A percentile compares a stretch with the other conserved stretches of the same genome.
Conservation (phyloP, 1,284 basidiomycete species). For the Cryptococcus sp. region DNA sequence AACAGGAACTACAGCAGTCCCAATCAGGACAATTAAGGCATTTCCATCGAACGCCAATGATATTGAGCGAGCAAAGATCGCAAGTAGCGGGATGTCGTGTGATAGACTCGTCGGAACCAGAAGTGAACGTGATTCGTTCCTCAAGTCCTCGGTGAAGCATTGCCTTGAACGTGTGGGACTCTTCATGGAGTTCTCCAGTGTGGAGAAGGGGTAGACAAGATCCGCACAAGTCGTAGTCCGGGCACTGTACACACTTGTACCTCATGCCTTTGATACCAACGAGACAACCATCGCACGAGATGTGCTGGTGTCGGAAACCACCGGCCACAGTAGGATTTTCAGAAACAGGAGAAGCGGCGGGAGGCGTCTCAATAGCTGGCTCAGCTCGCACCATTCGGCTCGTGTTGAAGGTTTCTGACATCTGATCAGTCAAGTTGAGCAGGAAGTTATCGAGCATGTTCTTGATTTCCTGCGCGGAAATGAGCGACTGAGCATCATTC, state of each 20-base stretch:
- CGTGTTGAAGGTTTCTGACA: conserved; percentile 37
- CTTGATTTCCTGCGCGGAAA: conserved; percentile 37
- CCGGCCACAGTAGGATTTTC: conserved; percentile 20
- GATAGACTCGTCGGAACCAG: conserved; percentile 11
- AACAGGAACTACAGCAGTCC: conserved; percentile 64
- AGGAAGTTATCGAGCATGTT: conserved; percentile 43
- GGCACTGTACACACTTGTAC: conserved; percentile 44
- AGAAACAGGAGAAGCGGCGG: conserved; percentile 6
- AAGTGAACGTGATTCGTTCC: conserved; percentile 32
- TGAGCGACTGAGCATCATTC: conserved; percentile 15
- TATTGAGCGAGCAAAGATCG: conserved; percentile 36
- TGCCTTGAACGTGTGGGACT: conserved; percentile 38
- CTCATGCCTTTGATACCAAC: conserved; percentile 40
- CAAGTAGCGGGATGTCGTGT: conserved; percentile 39
- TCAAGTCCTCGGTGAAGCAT: conserved; percentile 43
- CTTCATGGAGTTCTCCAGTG: conserved; percentile 36
- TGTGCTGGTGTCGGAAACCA: conserved; percentile 43
- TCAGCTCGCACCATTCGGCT: conserved; percentile 19
- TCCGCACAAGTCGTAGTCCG: conserved; percentile 44
- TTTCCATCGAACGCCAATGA: conserved; percentile 45
- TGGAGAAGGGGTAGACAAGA: conserved; percentile 38
- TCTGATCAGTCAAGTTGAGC: conserved; percentile 42
- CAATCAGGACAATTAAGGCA: conserved; percentile 48
- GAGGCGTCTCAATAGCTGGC: conserved; percentile 17
- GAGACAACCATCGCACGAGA: conserved; percentile 42